Evolutionary conservation across 2,329 filamentous ascomycete species (phyloP).

Genomic region (Coniella lustricola): DNA sequence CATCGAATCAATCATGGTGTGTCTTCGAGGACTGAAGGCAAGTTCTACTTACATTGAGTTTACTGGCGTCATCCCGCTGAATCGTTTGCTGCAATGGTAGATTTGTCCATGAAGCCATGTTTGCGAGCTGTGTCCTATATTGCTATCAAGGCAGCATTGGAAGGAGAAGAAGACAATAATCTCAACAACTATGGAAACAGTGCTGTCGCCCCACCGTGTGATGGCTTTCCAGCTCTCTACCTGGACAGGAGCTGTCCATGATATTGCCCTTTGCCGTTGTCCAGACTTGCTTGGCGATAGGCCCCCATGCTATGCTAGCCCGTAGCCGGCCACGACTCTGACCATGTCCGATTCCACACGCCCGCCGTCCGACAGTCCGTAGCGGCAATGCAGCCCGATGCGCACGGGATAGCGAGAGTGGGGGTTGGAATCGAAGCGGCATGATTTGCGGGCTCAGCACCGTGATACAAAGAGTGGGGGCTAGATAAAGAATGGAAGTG

Average conservation of each 20-base stretch:
- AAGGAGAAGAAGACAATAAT: too few relatives aligned
- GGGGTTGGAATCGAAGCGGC: neutral
- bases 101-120: neutral
- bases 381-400: neutral
- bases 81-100: conserved; percentile 4
- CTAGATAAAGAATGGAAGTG: neutral
- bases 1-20: neutral
- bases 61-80: conserved; percentile 8
- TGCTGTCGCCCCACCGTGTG: too few relatives aligned
- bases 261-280: too few relatives aligned
- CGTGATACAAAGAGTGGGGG: neutral
- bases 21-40: neutral
- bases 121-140: neutral
- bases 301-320: too few relatives aligned
- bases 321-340: too few relatives aligned
- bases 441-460: too few relatives aligned
- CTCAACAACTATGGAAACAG: neutral
- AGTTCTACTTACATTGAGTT: conserved; percentile 1
- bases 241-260: too few relatives aligned
- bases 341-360: too few relatives aligned
- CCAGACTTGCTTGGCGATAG: too few relatives aligned
- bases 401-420: neutral
- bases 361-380: neutral
- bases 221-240: too few relatives aligned
- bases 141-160: too few relatives aligned